Evolutionary conservation across 23 red algal species (phyloP).

Genomic region (Gracilaria domingensis): DNA sequence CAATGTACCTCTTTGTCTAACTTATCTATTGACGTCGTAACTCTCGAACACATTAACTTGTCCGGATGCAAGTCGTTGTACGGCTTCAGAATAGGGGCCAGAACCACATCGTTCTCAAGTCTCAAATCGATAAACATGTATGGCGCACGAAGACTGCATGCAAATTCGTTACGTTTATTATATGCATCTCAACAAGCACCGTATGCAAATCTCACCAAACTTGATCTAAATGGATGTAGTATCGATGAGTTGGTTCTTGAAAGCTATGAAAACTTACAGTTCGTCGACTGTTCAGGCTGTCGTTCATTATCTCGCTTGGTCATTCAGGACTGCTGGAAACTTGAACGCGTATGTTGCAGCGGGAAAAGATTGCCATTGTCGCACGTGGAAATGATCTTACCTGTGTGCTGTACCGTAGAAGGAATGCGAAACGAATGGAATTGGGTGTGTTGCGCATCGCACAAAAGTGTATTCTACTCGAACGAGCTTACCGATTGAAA

Average conservation of each 20-base stretch:
- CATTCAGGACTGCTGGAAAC: constrained; percentile 48
- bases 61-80: constrained; percentile 30
- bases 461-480: constrained; percentile 42
- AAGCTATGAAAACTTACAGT: constrained; percentile 22
- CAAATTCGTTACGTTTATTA: constrained; percentile 1
- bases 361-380: constrained; percentile 21
- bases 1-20: constrained; percentile 21
- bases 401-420: constrained; percentile 20
- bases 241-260: constrained; percentile 16
- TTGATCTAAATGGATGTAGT: constrained; percentile 33
- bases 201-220: constrained; percentile 9
- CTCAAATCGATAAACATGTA: constrained; percentile 35
- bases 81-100: constrained; percentile 1
- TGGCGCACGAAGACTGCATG: constrained; percentile 20
- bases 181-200: background rate
- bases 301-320: constrained; percentile 4
- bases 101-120: background rate
- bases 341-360: constrained; percentile 14
- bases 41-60: constrained; percentile 18
- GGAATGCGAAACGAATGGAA: constrained; percentile 43
- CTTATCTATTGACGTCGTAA: background rate
- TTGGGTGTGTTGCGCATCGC: constrained; percentile 30
- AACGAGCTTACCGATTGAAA: background rate
- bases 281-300: constrained; percentile 49
- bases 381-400: constrained; percentile 33